phyloP scores from a whole-genome alignment of 2,329 filamentous ascomycete species.

The Aureobasidium zeae region DNA sequence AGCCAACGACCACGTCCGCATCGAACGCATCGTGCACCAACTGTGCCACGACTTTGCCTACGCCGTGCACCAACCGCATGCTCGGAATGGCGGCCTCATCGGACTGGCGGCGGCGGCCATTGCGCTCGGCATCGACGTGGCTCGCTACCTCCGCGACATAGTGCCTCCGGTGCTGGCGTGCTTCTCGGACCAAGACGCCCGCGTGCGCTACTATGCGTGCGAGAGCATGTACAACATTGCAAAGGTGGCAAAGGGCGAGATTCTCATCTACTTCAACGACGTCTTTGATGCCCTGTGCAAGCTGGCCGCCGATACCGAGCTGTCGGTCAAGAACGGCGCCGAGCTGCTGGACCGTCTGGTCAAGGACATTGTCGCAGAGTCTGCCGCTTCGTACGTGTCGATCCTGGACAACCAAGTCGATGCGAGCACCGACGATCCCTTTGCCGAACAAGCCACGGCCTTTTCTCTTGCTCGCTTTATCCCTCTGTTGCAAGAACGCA shows the following conservation, averaged over 20 bases:
- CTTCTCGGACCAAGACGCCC: constrained; percentile 95
- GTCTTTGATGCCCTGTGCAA: constrained; percentile 97
- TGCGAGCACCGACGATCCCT: constrained; percentile 34
- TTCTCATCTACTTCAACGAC: constrained; percentile 93
- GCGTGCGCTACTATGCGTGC: constrained; percentile 95
- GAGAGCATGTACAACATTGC: constrained; percentile 99
- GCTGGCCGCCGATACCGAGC: constrained; percentile 90
- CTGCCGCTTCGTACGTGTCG: constrained; percentile 88
- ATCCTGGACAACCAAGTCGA: constrained; percentile 58
- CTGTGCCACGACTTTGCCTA: constrained; percentile 97
- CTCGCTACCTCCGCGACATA: constrained; percentile 83
- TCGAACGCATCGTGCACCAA: constrained; percentile 85
- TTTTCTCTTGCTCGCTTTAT: constrained; percentile 90
- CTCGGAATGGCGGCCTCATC: constrained; percentile 90
- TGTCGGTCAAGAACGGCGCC: constrained; percentile 96
- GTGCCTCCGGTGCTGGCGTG: constrained; percentile 94
- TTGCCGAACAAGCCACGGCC: constrained; percentile 48
- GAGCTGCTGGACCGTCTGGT: constrained; percentile 89
- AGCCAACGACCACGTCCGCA: constrained; percentile 66
- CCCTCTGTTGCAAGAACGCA: constrained; percentile 84
- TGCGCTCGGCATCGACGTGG: constrained; percentile 82
- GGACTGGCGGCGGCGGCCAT: constrained; percentile 93
- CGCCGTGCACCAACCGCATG: constrained; percentile 91
- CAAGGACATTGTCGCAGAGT: constrained; percentile 94
- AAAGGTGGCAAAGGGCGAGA: constrained; percentile 97